Percentiles rank a stretch among this genome's conserved stretches.
These are phyloP conservation scores for Gonium pectorale DNA, from an alignment of 139 green algal species.

Conservation along the genomic window DNA sequence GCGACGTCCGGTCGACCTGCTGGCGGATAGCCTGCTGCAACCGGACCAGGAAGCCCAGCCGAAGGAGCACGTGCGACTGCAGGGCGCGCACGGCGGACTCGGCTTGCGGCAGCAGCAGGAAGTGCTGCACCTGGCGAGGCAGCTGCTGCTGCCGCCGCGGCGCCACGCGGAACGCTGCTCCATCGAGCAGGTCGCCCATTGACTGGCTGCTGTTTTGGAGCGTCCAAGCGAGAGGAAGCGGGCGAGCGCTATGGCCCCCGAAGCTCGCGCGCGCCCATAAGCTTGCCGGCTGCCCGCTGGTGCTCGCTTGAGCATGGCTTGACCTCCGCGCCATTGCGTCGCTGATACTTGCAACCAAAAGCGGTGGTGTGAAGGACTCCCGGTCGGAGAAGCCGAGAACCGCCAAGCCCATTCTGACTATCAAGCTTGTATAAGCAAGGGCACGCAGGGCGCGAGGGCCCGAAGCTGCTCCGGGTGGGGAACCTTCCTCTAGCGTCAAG, in stretches of 20 bases:
- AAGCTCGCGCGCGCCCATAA: no score
- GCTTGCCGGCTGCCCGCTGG: no score
- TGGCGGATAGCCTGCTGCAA: conserved; percentile 14
- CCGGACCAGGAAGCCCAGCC: conserved; percentile 17
- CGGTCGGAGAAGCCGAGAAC: no score
- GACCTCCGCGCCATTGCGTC: conserved; percentile 7
- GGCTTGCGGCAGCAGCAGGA: conserved; percentile 5
- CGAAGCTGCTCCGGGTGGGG: no score
- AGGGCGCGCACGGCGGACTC: conserved; percentile 6
- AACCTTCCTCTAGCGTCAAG: no score
- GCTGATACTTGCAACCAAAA: conserved; percentile 20
- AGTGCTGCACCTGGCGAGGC: conserved; percentile 5
- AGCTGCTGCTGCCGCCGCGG: conserved; percentile 29
- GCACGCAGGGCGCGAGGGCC: no score
- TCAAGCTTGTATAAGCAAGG: no score
- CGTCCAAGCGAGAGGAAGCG: conserved; percentile 15
- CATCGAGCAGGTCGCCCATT: not conserved
- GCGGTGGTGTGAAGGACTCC: no score
- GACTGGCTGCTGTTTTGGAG: not conserved
- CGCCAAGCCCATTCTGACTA: no score
- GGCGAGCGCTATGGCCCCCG: no score
- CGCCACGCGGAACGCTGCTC: conserved; percentile 9
- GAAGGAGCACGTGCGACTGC: conserved; percentile 4
- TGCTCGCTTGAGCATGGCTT: conserved; percentile 11
- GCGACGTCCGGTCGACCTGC: conserved; percentile 20